Evolutionary conservation across 495 filamentous ascomycete species (phyloP).

Genomic region (Aspergillus conjunctus): DNA sequence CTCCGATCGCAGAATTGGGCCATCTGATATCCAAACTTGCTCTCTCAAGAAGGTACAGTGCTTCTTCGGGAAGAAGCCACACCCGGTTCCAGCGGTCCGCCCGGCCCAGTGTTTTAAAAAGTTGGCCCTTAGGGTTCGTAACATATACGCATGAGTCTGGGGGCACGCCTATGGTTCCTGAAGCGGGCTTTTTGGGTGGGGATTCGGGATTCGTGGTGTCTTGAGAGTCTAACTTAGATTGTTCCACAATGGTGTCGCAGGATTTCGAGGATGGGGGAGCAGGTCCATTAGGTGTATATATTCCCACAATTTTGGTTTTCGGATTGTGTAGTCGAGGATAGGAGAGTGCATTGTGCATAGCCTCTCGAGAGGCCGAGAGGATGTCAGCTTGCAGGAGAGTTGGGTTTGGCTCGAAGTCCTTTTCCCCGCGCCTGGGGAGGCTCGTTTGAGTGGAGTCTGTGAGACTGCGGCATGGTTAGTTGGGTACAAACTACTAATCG

Average conservation of each 20-base stretch:
- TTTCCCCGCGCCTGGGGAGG: conserved; percentile 81
- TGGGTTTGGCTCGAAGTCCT: conserved; percentile 94
- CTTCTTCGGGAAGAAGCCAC: conserved; percentile 92
- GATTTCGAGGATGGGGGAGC: conserved; percentile 21
- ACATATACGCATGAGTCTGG: conserved; percentile 48
- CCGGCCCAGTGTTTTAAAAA: conserved; percentile 61
- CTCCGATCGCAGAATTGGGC: conserved; percentile 50
- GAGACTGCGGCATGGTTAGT: conserved; percentile 27
- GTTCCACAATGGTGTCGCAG: conserved; percentile 25
- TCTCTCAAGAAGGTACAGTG: conserved; percentile 83
- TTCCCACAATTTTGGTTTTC: conserved; percentile 56
- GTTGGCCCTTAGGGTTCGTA: conserved; percentile 48
- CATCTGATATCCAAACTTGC: conserved; percentile 85
- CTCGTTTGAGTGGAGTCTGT: conserved; percentile 39
- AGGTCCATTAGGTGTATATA: conserved; percentile 48
- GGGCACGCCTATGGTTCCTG: conserved; percentile 30
- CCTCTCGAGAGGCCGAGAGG: conserved; percentile 77
- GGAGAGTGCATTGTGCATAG: conserved; percentile 86
- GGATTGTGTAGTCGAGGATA: conserved; percentile 66
- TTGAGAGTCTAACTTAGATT: conserved; percentile 13
- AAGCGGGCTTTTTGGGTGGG: conserved; percentile 23
- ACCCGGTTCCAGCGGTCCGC: conserved; percentile 59
- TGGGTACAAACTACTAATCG: background rate
- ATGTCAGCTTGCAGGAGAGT: conserved; percentile 75
- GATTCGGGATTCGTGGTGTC: background rate